A percentile compares a stretch with the other conserved stretches of the same genome.
Conservation (phyloP, 164 flowering plant genomes). For the Vitis cinerea region DNA sequence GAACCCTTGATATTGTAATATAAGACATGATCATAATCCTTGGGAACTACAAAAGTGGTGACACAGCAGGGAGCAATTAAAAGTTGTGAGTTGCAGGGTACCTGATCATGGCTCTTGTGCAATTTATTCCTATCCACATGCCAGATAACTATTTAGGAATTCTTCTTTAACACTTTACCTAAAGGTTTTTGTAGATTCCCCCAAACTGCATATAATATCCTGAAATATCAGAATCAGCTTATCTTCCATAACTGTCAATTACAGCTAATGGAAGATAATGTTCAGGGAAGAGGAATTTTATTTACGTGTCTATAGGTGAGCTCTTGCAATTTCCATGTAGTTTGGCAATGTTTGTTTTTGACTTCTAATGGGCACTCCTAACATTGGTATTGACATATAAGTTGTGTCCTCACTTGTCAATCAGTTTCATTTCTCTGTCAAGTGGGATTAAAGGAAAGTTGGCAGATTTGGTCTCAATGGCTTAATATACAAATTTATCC, state of each 20-base stretch:
- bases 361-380: conserved; percentile 4
- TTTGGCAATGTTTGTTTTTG: conserved; percentile 3
- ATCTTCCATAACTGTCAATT: conserved; percentile 23
- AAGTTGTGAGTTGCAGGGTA: conserved; percentile 13
- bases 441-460: conserved; percentile 1
- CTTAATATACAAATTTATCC: conserved; percentile 31
- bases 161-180: conserved; percentile 29
- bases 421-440: conserved; percentile 1
- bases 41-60: not conserved
- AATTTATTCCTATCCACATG: conserved; percentile 49
- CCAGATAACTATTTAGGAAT: conserved; percentile 35
- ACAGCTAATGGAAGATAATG: conserved; percentile 17
- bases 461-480: conserved; percentile 12
- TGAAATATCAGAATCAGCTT: conserved; percentile 44
- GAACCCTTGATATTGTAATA: not conserved
- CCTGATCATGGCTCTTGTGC: conserved; percentile 11
- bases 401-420: conserved; percentile 13
- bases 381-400: conserved; percentile 17
- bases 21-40: not conserved
- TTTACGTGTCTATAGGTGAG: no score
- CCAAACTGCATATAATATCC: conserved; percentile 41
- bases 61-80: not conserved
- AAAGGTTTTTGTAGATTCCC: conserved; percentile 33
- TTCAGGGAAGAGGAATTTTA: conserved; percentile 8
- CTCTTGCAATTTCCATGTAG: conserved; percentile 5